Conservation (phyloP, 805 yeast genomes). For the Schizosaccharomyces pombe region DNA sequence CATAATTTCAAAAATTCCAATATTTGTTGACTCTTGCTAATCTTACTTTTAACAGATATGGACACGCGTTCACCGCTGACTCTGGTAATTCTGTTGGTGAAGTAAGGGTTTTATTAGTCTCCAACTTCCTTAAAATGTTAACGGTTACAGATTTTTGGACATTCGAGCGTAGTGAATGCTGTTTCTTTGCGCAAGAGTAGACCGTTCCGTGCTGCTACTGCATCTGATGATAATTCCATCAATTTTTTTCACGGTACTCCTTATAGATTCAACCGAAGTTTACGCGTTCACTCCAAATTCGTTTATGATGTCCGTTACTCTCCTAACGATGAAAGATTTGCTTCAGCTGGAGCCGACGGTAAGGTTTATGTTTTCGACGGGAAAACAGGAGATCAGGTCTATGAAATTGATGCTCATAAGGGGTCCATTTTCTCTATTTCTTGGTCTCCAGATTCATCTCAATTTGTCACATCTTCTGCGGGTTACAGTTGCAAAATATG, state of each 20-base stretch:
- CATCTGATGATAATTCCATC: slow-evolving; percentile 64
- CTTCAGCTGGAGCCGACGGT: slow-evolving; percentile 72
- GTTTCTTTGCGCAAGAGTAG: slow-evolving; percentile 65
- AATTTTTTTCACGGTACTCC: slow-evolving; percentile 87
- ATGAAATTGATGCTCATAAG: slow-evolving; percentile 26
- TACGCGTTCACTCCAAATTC: slow-evolving; percentile 53
- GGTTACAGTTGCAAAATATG: slow-evolving; percentile 54
- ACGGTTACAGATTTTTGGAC: slow-evolving; percentile 44
- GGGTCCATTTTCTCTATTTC: slow-evolving; percentile 66
- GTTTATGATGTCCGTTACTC: slow-evolving; percentile 63
- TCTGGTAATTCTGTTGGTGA: slow-evolving; percentile 95
- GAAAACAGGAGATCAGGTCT: slow-evolving; percentile 50
- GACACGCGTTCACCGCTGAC: slow-evolving; percentile 82
- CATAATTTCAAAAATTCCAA: no score
- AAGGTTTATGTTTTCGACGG: slow-evolving; percentile 63
- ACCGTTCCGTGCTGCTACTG: slow-evolving; percentile 86
- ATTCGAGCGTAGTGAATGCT: slow-evolving; percentile 58
- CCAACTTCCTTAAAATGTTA: background rate
- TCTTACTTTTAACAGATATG: slow-evolving; percentile 15
- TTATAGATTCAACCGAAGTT: slow-evolving; percentile 55
- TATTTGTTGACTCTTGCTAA: background rate
- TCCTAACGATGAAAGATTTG: slow-evolving; percentile 51
- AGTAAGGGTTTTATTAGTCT: slow-evolving; percentile 3
- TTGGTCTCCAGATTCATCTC: slow-evolving; percentile 34
- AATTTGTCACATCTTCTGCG: slow-evolving; percentile 62